phyloP scores from a whole-genome alignment of 768 basidiomycete genomes.

The Pisolithus orientalis region DNA sequence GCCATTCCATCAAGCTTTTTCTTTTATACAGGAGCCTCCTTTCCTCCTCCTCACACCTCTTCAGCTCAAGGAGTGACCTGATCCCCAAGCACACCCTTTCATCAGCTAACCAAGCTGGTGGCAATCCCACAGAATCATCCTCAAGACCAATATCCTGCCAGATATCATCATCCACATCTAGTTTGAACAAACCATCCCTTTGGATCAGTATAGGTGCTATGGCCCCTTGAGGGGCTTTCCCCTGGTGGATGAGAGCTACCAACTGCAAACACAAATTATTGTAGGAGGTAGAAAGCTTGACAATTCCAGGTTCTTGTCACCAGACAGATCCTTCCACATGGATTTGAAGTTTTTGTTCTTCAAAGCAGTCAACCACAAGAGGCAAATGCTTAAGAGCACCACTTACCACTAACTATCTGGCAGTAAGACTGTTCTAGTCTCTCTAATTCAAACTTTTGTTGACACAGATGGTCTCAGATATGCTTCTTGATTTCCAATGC shows the following conservation, averaged over 20 bases:
- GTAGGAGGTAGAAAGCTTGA: slow-evolving; percentile 16
- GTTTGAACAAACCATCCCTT: slow-evolving; percentile 16
- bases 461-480: too few relatives aligned
- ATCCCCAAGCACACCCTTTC: slow-evolving; percentile 13
- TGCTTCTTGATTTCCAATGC: too few relatives aligned
- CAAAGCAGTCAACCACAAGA: not conserved
- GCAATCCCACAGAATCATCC: slow-evolving; percentile 8
- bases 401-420: too few relatives aligned
- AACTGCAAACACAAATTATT: slow-evolving; percentile 25
- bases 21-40: slow-evolving; percentile 11
- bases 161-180: slow-evolving; percentile 33
- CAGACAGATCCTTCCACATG: slow-evolving; percentile 23
- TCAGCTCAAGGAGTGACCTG: slow-evolving; percentile 10
- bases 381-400: not conserved
- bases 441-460: too few relatives aligned
- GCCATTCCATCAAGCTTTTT: slow-evolving; percentile 20
- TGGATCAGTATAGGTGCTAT: slow-evolving; percentile 18
- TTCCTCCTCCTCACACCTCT: slow-evolving; percentile 25
- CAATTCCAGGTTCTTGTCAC: slow-evolving; percentile 22
- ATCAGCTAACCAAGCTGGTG: slow-evolving; percentile 15
- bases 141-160: slow-evolving; percentile 30
- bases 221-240: slow-evolving; percentile 18
- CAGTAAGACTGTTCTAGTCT: too few relatives aligned
- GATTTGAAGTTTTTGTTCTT: slow-evolving; percentile 20
- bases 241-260: slow-evolving; percentile 8